Evolutionary conservation across 75 land plant species (phyloP).

Genomic region (Pseudotsuga menziesii): DNA sequence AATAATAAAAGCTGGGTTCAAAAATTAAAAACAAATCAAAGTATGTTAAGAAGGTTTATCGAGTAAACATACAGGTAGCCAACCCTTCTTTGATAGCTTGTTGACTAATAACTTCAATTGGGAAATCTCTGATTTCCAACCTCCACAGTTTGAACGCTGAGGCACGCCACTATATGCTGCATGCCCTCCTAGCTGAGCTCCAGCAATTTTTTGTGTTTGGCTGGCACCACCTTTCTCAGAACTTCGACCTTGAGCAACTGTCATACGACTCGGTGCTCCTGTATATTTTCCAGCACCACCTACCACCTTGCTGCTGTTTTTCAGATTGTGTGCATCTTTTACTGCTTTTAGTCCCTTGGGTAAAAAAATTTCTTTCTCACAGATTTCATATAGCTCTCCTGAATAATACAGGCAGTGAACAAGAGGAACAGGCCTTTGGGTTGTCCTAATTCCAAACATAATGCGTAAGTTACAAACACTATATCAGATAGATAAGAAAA

Average conservation of each 20-base stretch:
- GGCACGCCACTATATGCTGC: constrained; percentile 24
- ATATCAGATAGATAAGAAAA: no score
- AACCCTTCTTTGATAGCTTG: constrained; percentile 70
- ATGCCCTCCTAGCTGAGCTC: constrained; percentile 23
- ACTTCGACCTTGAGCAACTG: constrained; percentile 26
- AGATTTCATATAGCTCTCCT: constrained; percentile 88
- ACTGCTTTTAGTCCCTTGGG: constrained; percentile 85
- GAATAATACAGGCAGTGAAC: constrained; percentile 96
- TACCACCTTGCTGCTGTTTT: constrained; percentile 36
- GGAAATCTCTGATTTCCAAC: constrained; percentile 80
- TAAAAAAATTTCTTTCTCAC: constrained; percentile 73
- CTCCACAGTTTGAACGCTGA: constrained; percentile 40
- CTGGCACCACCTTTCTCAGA: constrained; percentile 29
- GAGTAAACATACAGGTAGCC: constrained; percentile 75
- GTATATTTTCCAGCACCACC: constrained; percentile 27
- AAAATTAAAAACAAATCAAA: neutral
- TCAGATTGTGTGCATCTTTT: constrained; percentile 71
- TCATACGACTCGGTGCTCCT: constrained; percentile 23
- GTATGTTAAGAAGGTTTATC: neutral
- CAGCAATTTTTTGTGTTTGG: constrained; percentile 41
- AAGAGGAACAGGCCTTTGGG: constrained; percentile 95
- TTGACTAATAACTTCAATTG: constrained; percentile 74
- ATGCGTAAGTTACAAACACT: neutral
- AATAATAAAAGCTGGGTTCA: constrained; percentile 2
- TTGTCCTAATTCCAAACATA: constrained; percentile 49